Percentiles rank a stretch among this genome's conserved stretches.
phyloP scores from a whole-genome alignment of 345 rosid species.

The Erucastrum elatum region DNA sequence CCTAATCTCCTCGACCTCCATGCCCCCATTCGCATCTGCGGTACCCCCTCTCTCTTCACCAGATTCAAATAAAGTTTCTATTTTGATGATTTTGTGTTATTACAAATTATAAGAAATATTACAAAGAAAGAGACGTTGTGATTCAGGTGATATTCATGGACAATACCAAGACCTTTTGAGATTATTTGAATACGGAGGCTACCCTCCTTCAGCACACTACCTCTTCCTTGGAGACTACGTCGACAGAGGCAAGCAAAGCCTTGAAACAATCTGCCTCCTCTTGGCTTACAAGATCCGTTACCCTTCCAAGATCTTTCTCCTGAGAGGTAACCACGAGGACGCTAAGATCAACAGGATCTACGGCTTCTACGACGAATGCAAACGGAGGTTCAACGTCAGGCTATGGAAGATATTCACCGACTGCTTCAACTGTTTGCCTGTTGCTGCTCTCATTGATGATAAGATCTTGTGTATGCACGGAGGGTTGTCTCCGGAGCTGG shows the following conservation, averaged over 20 bases:
- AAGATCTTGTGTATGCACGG: conserved; percentile 99
- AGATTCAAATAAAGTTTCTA: background rate
- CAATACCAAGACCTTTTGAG: conserved; percentile 93
- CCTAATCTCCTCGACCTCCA: conserved; percentile 79
- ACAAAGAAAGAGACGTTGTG: background rate
- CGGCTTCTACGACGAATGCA: conserved; percentile 97
- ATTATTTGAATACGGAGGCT: conserved; percentile 81
- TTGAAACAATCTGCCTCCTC: conserved; percentile 94
- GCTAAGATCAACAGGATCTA: conserved; percentile 94
- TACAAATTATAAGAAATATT: background rate
- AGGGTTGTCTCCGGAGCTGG: conserved; percentile 85
- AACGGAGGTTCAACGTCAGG: conserved; percentile 88
- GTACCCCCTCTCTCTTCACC: conserved; percentile 38
- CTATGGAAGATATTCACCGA: conserved; percentile 95
- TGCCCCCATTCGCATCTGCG: conserved; percentile 91
- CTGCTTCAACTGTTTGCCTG: conserved; percentile 92
- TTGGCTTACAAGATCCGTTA: conserved; percentile 89
- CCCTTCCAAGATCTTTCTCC: conserved; percentile 64
- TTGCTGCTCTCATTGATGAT: conserved; percentile 82
- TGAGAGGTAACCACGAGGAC: conserved; percentile 98
- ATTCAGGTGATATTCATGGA: conserved; percentile 90
- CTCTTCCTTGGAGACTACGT: conserved; percentile 96
- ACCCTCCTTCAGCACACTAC: conserved; percentile 88
- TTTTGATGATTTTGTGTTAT: no score
- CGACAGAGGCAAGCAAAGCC: conserved; percentile 96